Percentiles rank a stretch among this genome's conserved stretches.
Conservation (phyloP, 306 rosid genomes). For the Trichosanthes cucumerina region DNA sequence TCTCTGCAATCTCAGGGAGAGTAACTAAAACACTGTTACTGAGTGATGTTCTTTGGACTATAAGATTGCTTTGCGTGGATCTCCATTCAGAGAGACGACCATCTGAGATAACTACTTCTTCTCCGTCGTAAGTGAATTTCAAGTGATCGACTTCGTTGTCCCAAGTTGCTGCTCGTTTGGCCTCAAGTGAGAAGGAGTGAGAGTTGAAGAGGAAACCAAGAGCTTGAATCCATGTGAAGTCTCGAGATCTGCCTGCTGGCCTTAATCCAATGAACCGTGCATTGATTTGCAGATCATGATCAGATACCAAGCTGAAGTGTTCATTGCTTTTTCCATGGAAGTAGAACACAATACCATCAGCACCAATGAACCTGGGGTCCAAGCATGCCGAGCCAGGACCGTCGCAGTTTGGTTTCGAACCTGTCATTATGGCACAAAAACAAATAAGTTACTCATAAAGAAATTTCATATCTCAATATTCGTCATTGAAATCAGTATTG, state of each 20-base stretch:
- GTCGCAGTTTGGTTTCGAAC: conserved; percentile 53
- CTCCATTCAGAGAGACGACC: conserved; percentile 43
- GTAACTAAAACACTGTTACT: conserved; percentile 43
- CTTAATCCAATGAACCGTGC: conserved; percentile 70
- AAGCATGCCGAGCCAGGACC: conserved; percentile 71
- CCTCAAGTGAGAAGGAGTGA: conserved; percentile 44
- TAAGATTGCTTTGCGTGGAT: conserved; percentile 20
- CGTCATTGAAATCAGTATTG: background rate
- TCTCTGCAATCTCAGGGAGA: conserved; percentile 44
- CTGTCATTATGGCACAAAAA: conserved; percentile 20
- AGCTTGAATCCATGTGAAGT: conserved; percentile 85
- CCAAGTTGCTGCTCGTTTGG: conserved; percentile 44
- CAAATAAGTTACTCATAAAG: background rate
- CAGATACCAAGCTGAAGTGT: conserved; percentile 63
- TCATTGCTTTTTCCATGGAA: conserved; percentile 69
- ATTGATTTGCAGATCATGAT: conserved; percentile 53
- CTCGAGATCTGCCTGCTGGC: conserved; percentile 45
- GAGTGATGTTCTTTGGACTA: conserved; percentile 53
- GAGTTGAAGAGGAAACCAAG: conserved; percentile 53
- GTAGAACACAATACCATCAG: conserved; percentile 71
- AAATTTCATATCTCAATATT: background rate
- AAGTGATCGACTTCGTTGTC: conserved; percentile 37
- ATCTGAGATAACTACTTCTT: conserved; percentile 39
- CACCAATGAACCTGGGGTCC: conserved; percentile 82
- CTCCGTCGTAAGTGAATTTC: conserved; percentile 37